Conservation (phyloP, 768 basidiomycete genomes). For the Pleurotus djamor region DNA sequence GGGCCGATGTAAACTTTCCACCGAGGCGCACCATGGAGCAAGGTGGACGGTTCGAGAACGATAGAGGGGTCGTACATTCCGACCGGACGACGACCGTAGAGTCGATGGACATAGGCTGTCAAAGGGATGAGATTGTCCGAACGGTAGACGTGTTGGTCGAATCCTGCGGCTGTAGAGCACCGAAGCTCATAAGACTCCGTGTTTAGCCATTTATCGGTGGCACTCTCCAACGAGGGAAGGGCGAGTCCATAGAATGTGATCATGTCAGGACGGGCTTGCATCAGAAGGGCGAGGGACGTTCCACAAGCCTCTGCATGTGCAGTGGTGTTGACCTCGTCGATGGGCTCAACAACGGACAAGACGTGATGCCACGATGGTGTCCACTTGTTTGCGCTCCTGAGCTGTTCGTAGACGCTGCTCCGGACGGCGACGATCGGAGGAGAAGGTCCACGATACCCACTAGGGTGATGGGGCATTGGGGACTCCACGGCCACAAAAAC, state of each 20-base stretch:
- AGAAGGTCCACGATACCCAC: background rate
- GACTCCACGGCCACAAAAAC: too few species aligned
- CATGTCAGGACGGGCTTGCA: slow-evolving; percentile 2
- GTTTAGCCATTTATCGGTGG: background rate
- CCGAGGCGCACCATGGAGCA: background rate
- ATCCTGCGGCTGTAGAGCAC: background rate
- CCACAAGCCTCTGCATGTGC: background rate
- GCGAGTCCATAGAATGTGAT: background rate
- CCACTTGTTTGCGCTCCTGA: background rate
- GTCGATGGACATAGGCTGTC: background rate
- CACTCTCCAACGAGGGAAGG: background rate
- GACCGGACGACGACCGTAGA: background rate
- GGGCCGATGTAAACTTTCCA: background rate
- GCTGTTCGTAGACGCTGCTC: background rate
- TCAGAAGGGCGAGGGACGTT: background rate
- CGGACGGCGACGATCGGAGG: background rate
- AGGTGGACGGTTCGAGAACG: background rate
- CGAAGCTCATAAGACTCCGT: background rate
- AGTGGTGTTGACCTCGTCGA: background rate
- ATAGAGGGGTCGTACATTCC: background rate
- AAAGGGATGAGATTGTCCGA: background rate
- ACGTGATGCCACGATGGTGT: background rate
- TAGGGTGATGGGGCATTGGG: background rate
- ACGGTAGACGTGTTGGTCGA: background rate
- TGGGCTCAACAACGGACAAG: background rate